Evolutionary conservation across 345 rosid genomes (phyloP).

Genomic region (Adansonia digitata): DNA sequence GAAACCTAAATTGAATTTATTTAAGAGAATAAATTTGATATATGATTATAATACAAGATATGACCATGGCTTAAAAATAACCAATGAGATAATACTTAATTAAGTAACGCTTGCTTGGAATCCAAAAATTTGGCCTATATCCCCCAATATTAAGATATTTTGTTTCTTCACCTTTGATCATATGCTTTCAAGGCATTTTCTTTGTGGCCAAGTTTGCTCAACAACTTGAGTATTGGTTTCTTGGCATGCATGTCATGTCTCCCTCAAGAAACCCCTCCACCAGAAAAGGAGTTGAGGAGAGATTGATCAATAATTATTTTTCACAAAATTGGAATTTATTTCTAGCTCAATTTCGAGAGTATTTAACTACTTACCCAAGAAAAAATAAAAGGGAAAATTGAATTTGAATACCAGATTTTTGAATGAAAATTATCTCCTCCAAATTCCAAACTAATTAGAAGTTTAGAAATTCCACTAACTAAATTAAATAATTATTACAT

Average conservation of each 20-base stretch:
- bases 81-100: neutral
- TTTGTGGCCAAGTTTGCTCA: neutral
- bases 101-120: slow-evolving; percentile 13
- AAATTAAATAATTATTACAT: no score
- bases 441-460: no score
- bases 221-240: no score
- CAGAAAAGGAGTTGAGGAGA: neutral
- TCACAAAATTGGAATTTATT: neutral
- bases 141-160: neutral
- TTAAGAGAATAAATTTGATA: neutral
- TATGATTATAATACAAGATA: neutral
- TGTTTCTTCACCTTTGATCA: slow-evolving; percentile 6
- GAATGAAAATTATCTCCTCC: no score
- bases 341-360: neutral
- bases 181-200: neutral
- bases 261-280: no score
- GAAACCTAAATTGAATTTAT: neutral
- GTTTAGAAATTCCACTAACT: no score
- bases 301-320: neutral
- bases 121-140: slow-evolving; percentile 1
- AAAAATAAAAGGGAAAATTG: no score
- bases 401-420: no score
- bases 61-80: neutral
- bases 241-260: slow-evolving; percentile 6
- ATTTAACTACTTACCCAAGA: no score